Evolutionary conservation across 306 rosid species (phyloP).

Genomic region (Corylus avellana): DNA sequence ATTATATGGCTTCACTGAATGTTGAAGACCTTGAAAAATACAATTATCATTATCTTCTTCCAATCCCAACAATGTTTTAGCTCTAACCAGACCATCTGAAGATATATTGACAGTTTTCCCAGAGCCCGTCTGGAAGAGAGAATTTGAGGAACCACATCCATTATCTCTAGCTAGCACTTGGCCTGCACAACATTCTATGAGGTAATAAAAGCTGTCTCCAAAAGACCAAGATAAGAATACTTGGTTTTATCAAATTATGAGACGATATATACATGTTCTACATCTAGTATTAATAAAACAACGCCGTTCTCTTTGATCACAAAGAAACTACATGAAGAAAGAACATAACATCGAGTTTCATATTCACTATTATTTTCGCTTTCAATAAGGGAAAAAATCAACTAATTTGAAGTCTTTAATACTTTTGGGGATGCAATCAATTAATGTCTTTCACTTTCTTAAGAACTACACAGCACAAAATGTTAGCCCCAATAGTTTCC

Average conservation of each 20-base stretch:
- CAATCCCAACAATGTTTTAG: constrained; percentile 66
- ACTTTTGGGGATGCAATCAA: background rate
- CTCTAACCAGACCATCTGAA: constrained; percentile 59
- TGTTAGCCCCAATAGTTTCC: background rate
- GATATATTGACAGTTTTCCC: constrained; percentile 75
- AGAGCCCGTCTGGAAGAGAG: constrained; percentile 75
- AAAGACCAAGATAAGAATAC: background rate
- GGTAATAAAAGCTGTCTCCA: background rate
- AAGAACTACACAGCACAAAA: background rate
- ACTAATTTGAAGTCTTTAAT: background rate
- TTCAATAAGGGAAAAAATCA: background rate
- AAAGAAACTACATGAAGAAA: background rate
- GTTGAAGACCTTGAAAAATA: constrained; percentile 35
- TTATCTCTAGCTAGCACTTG: constrained; percentile 37
- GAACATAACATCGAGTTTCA: background rate
- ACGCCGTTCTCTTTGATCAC: background rate
- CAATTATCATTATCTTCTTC: constrained; percentile 35
- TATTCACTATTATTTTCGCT: background rate
- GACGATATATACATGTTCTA: background rate
- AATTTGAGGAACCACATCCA: constrained; percentile 49
- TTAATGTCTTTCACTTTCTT: background rate
- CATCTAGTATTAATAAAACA: background rate
- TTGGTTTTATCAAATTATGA: background rate
- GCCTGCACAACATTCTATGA: constrained; percentile 39
- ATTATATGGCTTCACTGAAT: constrained; percentile 7